Percentiles rank a stretch among this genome's conserved stretches.
Evolutionary conservation across 192 early-diverging fungal species (phyloP).

Genomic region (Entomortierella beljakovae): DNA sequence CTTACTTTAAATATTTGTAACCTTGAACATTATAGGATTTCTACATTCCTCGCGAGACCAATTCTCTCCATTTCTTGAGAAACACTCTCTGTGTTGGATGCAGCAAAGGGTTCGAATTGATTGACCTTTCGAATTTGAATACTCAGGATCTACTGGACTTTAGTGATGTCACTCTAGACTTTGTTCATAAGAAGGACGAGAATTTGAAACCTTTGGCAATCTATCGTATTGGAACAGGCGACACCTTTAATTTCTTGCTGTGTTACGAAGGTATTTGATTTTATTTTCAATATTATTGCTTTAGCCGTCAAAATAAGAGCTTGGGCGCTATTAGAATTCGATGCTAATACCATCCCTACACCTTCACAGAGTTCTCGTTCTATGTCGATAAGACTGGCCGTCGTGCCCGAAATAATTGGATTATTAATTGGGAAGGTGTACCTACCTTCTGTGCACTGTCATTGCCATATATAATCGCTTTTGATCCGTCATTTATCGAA

Average conservation of each 20-base stretch:
- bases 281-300: not conserved
- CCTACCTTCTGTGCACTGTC: conserved; percentile 87
- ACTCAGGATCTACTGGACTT: conserved; percentile 92
- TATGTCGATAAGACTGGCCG: conserved; percentile 91
- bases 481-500: conserved; percentile 92
- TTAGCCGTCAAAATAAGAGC: no score
- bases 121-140: conserved; percentile 84
- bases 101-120: conserved; percentile 93
- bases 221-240: conserved; percentile 80
- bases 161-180: conserved; percentile 79
- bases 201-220: conserved; percentile 83
- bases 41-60: conserved; percentile 93
- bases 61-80: conserved; percentile 86
- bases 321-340: no score
- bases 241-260: conserved; percentile 75
- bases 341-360: no score
- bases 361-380: conserved; percentile 84
- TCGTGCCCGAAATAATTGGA: conserved; percentile 77
- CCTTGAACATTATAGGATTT: conserved; percentile 77
- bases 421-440: conserved; percentile 88
- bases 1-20: not conserved
- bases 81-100: conserved; percentile 92
- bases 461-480: conserved; percentile 91
- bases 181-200: conserved; percentile 81
- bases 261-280: conserved; percentile 85